phyloP scores from a whole-genome alignment of 176 grass and related monocot genomes.

The Oropetium thomaeum region DNA sequence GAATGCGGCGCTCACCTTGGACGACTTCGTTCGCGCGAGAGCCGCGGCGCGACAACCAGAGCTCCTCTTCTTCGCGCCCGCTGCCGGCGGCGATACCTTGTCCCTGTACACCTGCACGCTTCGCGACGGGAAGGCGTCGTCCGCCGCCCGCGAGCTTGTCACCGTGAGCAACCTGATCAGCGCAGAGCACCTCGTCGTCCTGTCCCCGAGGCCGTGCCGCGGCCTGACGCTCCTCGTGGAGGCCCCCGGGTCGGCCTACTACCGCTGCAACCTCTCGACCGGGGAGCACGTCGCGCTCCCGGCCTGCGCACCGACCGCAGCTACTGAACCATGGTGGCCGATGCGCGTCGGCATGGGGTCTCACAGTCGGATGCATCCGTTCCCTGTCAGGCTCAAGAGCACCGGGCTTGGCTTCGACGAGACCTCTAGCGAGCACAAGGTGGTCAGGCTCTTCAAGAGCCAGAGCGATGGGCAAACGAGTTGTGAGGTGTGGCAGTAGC shows the following conservation, averaged over 20 bases:
- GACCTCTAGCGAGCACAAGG: conserved; percentile 12
- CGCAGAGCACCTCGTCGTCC: background rate
- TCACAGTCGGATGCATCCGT: background rate
- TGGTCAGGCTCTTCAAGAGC: conserved; percentile 25
- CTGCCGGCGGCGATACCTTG: background rate
- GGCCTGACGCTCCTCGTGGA: conserved; percentile 21
- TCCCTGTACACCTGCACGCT: background rate
- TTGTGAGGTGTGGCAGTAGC: conserved; percentile 33
- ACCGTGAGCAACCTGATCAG: background rate
- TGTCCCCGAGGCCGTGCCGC: conserved; percentile 12
- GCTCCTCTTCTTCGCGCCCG: background rate
- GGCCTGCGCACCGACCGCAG: background rate
- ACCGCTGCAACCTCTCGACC: conserved; percentile 27
- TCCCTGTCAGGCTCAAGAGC: background rate
- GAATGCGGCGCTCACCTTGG: background rate
- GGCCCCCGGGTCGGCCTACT: background rate
- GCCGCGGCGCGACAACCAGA: background rate
- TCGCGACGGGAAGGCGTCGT: background rate
- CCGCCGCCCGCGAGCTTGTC: background rate
- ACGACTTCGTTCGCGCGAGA: background rate
- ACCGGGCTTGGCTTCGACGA: conserved; percentile 28
- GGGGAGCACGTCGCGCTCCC: conserved; percentile 1
- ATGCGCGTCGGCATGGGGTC: background rate
- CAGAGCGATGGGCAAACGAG: background rate
- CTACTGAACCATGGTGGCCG: accelerated